Evolutionary conservation across 352 stramenopile genomes (phyloP).

Genomic region (Phytophthora tentaculata): DNA sequence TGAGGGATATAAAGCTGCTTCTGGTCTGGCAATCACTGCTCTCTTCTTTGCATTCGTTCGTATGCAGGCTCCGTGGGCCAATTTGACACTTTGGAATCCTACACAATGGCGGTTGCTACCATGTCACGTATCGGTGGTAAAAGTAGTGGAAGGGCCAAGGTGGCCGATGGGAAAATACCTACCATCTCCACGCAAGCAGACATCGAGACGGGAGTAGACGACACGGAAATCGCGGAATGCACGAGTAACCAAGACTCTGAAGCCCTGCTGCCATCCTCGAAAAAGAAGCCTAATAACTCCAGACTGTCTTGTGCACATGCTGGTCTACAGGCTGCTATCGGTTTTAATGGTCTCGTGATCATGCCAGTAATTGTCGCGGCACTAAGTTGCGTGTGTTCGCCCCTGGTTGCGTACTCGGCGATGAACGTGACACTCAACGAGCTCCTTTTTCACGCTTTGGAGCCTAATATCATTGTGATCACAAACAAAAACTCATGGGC

Average conservation of each 20-base stretch:
- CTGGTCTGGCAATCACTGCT: constrained; percentile 4
- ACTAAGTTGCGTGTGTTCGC: constrained; percentile 11
- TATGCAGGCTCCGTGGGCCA: constrained; percentile 17
- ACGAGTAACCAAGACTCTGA: not conserved
- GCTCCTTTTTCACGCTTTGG: constrained; percentile 23
- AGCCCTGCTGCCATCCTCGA: not conserved
- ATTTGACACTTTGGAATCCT: constrained; percentile 36
- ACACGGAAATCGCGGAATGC: not conserved
- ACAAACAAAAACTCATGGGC: not conserved
- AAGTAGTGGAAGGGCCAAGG: not conserved
- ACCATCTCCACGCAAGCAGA: not conserved
- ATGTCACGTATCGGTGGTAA: constrained; percentile 5
- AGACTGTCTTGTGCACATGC: not conserved
- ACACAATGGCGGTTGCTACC: not conserved
- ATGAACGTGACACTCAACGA: constrained; percentile 48
- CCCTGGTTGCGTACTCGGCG: constrained; percentile 36
- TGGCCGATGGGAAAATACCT: not conserved
- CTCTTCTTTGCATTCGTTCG: constrained; percentile 21
- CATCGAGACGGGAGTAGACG: not conserved
- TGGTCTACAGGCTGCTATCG: no score
- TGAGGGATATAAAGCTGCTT: constrained; percentile 24
- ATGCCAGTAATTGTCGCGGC: constrained; percentile 18
- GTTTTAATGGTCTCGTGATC: no score
- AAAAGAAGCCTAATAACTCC: not conserved
- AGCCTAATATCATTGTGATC: not conserved